These are phyloP conservation scores for Mycena capillaripes DNA, from an alignment of 768 basidiomycete genomes.

Conservation along the genomic window DNA sequence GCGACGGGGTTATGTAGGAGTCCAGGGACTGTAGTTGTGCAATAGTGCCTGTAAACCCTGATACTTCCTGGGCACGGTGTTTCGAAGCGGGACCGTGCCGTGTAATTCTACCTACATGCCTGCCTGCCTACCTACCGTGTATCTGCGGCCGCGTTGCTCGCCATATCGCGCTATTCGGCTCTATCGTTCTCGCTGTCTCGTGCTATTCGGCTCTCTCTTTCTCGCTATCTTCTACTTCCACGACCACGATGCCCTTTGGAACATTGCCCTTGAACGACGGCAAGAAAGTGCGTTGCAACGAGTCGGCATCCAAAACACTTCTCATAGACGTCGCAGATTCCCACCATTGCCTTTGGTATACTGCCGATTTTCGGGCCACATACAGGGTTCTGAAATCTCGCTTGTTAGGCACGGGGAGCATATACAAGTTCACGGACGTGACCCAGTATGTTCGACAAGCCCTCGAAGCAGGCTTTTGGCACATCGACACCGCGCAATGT, in stretches of 20 bases:
- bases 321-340: constrained; percentile 50
- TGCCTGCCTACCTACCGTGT: no score
- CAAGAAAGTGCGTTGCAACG: constrained; percentile 35
- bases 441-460: constrained; percentile 60
- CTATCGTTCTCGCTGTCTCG: no score
- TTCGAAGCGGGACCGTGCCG: no score
- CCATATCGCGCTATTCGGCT: no score
- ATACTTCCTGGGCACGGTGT: no score
- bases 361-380: no score
- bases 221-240: background rate
- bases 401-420: constrained; percentile 33
- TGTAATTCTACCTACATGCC: no score
- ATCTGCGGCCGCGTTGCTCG: no score
- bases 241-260: constrained; percentile 45
- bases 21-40: no score
- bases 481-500: constrained; percentile 65
- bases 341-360: constrained; percentile 61
- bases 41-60: no score
- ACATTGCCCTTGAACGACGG: constrained; percentile 45
- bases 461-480: constrained; percentile 60
- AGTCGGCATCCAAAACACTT: background rate
- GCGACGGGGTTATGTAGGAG: no score
- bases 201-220: background rate
- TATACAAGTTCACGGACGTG: constrained; percentile 50
- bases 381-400: constrained; percentile 6